Conservation (phyloP, 2,329 filamentous ascomycete genomes). For the Alternaria brassicicola region DNA sequence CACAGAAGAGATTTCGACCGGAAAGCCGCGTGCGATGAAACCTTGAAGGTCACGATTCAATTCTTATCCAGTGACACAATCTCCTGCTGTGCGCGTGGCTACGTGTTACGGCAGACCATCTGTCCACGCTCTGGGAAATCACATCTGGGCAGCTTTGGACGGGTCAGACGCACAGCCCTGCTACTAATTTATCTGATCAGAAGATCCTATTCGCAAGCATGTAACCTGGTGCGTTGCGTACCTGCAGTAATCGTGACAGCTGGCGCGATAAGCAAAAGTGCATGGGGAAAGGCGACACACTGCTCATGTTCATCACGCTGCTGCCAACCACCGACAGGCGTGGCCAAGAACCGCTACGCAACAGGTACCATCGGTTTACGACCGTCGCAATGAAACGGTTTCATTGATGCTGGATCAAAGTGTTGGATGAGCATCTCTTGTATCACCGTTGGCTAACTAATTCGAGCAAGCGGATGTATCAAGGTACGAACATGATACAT, state of each 20-base stretch:
- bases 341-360: background rate
- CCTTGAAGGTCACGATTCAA: background rate
- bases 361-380: too few relatives aligned
- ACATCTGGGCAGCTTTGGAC: too few relatives aligned
- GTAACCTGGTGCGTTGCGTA: too few relatives aligned
- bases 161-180: too few relatives aligned
- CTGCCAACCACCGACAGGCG: background rate
- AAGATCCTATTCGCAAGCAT: too few relatives aligned
- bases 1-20: background rate
- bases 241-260: too few relatives aligned
- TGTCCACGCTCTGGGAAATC: background rate
- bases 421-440: background rate
- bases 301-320: background rate
- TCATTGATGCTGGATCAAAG: background rate
- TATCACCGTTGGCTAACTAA: background rate
- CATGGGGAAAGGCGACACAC: too few relatives aligned
- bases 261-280: too few relatives aligned
- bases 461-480: background rate
- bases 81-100: slow-evolving; percentile 6
- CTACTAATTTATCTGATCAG: too few relatives aligned
- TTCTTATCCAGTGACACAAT: background rate
- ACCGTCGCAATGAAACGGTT: too few relatives aligned
- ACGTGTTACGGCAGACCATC: slow-evolving; percentile 1
- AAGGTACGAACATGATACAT: background rate
- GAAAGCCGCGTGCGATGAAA: background rate